phyloP scores from a whole-genome alignment of 163 green algal species.

The Chlorella variabilis region DNA sequence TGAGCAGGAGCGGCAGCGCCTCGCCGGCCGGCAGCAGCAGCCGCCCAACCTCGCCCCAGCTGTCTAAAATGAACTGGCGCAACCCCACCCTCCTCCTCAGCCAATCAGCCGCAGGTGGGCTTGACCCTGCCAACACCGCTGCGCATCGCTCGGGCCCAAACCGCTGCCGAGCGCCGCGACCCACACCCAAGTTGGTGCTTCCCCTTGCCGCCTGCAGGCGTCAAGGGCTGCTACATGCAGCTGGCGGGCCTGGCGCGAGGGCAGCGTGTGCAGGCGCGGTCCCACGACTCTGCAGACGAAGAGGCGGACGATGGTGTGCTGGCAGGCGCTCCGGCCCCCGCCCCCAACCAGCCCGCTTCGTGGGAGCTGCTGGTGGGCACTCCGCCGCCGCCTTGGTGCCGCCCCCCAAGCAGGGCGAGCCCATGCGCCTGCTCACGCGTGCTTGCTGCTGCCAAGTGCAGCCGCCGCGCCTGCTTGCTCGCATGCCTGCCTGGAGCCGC shows the following conservation, averaged over 20 bases:
- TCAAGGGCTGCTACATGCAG: constrained; percentile 3
- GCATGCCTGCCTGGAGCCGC: no score
- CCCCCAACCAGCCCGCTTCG: not conserved
- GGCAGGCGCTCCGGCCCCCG: not conserved
- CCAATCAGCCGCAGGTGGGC: not conserved
- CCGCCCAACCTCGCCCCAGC: not conserved
- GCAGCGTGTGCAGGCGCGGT: not conserved
- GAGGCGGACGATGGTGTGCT: not conserved
- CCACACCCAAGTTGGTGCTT: not conserved
- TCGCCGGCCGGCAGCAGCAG: no score
- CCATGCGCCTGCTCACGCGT: not conserved
- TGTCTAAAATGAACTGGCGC: constrained; percentile 11
- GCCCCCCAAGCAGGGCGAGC: not conserved
- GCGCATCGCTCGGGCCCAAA: no score
- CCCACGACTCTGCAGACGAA: not conserved
- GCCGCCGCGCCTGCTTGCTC: not conserved
- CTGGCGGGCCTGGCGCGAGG: not conserved
- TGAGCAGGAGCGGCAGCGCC: not conserved
- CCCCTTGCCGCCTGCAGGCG: not conserved
- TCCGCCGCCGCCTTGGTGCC: not conserved
- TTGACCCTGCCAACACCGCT: no score
- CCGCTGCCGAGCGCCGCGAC: not conserved
- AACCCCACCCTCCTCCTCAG: constrained; percentile 18
- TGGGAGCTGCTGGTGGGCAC: constrained; percentile 24
- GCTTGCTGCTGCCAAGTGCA: no score